Evolutionary conservation across 2,329 filamentous ascomycete genomes (phyloP), one percentile per base, ranked within the genome.

Genomic region (Fusarium poae): DNA sequence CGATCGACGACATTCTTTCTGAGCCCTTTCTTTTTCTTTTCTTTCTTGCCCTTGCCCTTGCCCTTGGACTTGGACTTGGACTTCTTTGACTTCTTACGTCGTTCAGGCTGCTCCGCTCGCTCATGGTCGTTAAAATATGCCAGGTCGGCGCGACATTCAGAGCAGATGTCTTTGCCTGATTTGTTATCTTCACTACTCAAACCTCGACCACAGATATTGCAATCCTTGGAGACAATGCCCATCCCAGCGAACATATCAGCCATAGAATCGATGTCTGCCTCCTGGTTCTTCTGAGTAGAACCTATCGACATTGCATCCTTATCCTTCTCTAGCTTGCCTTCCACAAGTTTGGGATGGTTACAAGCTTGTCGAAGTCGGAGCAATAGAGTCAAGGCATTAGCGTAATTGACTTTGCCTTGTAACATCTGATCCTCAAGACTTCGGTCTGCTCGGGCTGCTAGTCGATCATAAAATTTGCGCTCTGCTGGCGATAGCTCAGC

Each of bases 351-450:
- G 0, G 94, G 94, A 77, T 99, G 96, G 75, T 99, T 97, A 79
- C 96, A 99, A 21, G 94, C 92, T 78, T 99, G 96, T 62, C 96
- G 88, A 63, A 99, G 84, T 39, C 96, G 90, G 57, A 99, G 83
- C n/a, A 99, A 87, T 64, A 99, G 83, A 15, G 97, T 94, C 75
- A 99, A 88, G 20, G 96, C 96, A 73, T 94, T 97, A 61, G 97
- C 95, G 77, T 98, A 98, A 81, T 94, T 97, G 54, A 94, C 83
- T 75, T 92, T 89, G 9, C 88, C 90, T 51, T 87, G 88, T 89
- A 97, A 94, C 91, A 98, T 97, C 77, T 90, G 88, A 74, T 97
- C 89, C 51, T 51, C 48, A 40, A 99, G 86, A 73, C 92, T 94
- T 76, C 90, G 89, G 77, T 98, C 93, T 13, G 96, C 94, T 35